A percentile compares a stretch with the other conserved stretches of the same genome.
phyloP scores from a whole-genome alignment of 2,329 filamentous ascomycete species.

The Trichoderma pleuroti region DNA sequence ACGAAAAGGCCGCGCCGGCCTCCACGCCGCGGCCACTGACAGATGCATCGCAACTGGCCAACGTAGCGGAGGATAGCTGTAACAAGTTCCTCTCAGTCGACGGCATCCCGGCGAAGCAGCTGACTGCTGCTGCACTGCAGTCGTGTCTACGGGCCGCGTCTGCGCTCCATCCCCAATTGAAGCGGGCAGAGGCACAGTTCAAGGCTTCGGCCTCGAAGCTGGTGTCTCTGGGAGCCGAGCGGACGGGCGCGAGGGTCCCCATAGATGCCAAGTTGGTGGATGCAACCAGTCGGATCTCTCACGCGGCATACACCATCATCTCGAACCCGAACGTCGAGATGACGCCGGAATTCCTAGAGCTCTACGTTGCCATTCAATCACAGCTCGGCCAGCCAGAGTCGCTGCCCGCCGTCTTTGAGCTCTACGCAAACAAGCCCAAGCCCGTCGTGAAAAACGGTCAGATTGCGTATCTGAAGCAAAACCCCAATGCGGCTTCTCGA shows the following conservation, averaged over 20 bases:
- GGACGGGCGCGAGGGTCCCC: conserved; percentile 31
- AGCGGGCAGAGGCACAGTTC: conserved; percentile 38
- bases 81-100: conserved; percentile 43
- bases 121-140: conserved; percentile 43
- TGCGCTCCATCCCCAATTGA: conserved; percentile 41
- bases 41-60: conserved; percentile 40
- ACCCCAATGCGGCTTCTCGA: conserved; percentile 64
- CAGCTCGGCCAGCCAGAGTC: conserved; percentile 69
- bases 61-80: conserved; percentile 41
- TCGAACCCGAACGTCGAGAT: conserved; percentile 76
- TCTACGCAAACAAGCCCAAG: conserved; percentile 80
- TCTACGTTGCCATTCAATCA: conserved; percentile 75
- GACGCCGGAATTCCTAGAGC: conserved; percentile 64
- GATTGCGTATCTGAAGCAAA: conserved; percentile 58
- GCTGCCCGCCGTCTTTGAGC: conserved; percentile 72
- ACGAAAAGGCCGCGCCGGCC: conserved; percentile 16
- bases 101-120: conserved; percentile 43
- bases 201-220: conserved; percentile 52
- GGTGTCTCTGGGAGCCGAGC: conserved; percentile 42
- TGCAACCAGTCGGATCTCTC: conserved; percentile 51
- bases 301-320: conserved; percentile 65
- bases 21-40: conserved; percentile 29
- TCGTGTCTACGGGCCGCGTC: conserved; percentile 45
- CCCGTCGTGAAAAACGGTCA: conserved; percentile 59
- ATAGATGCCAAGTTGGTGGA: conserved; percentile 39